phyloP scores from a whole-genome alignment of 2,329 filamentous ascomycete genomes.

The Westerdykella ornata region DNA sequence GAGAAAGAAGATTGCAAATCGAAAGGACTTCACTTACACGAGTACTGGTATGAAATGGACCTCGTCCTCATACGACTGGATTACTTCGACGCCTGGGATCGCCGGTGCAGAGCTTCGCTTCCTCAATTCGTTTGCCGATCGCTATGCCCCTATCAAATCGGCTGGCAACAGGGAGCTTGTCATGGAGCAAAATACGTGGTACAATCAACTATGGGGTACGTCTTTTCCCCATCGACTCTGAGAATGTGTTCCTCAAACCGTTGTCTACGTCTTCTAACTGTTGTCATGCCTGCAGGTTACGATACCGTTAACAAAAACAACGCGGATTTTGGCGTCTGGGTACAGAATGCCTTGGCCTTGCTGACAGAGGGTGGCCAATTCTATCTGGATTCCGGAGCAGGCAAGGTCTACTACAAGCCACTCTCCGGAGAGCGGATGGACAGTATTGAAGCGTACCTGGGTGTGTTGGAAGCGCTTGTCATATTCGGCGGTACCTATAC shows the following conservation, averaged over 20 bases:
- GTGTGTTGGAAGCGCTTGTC: conserved; percentile 9
- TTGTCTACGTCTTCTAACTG: too few relatives aligned
- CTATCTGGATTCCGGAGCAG: conserved; percentile 10
- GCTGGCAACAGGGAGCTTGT: conserved; percentile 8
- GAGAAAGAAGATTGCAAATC: conserved; percentile 10
- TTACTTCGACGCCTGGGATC: conserved; percentile 10
- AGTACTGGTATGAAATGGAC: conserved; percentile 9
- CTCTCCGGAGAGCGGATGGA: conserved; percentile 11
- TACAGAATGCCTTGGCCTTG: conserved; percentile 11
- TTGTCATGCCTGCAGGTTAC: too few relatives aligned
- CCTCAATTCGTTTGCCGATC: conserved; percentile 13
- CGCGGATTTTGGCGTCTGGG: conserved; percentile 14
- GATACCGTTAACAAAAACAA: conserved; percentile 9
- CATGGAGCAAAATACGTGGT: conserved; percentile 13
- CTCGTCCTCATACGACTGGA: conserved; percentile 8
- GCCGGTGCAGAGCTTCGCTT: conserved; percentile 10
- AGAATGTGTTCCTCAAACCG: too few relatives aligned
- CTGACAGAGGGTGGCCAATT: conserved; percentile 13
- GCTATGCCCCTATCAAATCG: conserved; percentile 9
- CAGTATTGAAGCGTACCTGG: conserved; percentile 8
- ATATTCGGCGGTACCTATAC: conserved; percentile 10
- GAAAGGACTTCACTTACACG: conserved; percentile 10
- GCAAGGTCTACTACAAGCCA: conserved; percentile 13
- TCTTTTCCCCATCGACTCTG: too few relatives aligned
- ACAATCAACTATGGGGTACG: conserved; percentile 11